Base-by-base conservation (phyloP, 2,329 filamentous ascomycete genomes). In the Epichloe typhina region DNA sequence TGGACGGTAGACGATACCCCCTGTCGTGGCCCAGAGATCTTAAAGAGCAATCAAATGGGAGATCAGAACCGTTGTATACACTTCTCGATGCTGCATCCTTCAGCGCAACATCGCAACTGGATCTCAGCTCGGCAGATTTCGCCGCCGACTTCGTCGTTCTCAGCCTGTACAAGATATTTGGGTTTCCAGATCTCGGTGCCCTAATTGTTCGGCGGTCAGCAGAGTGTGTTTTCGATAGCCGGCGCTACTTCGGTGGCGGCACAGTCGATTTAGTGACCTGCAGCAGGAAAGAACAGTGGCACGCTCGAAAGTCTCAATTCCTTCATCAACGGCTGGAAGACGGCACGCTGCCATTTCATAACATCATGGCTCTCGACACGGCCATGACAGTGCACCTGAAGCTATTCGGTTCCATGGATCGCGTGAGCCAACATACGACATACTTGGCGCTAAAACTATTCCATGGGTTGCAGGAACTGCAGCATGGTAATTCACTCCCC, bases 91-190 rank as follows among this genome's bases (percentile, higher is more conserved):
- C 88, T 9, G 89, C 93, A 5, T 86, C 88, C 0, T 73, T 88
- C 11, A 84, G 82, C 9, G 83, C 88, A 7, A 95, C 90, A 0
- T 80, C 86, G 4, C 80, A 80, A 1, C 71, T 97, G 6, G 79
- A 94, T 60, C 70, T 97, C 2, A 72, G 79, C 50, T 69, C 86
- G 57, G 58, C 74, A 0, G 69, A 72, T 0, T 62, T 68, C 0
- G 81, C 84, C 0, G 86, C 91, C 1, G 91, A 97, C 64, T 97
- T 97, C 57, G 84, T 80, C 0, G 85, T 88, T 0, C 61, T 97
- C 41, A 96, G 90, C 65, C 82, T 97, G 56, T 94, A 96, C 70
- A 98, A 97, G 65, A 90, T 96, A n/a, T 97, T 97, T 64, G 91
- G 93, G 1, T 96, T 96, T 56, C 91, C 91, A 0, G 88, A 97